A percentile compares a stretch with the other conserved stretches of the same genome.
phyloP scores from a whole-genome alignment of 331 rosid genomes.

The Acacia pycnantha region DNA sequence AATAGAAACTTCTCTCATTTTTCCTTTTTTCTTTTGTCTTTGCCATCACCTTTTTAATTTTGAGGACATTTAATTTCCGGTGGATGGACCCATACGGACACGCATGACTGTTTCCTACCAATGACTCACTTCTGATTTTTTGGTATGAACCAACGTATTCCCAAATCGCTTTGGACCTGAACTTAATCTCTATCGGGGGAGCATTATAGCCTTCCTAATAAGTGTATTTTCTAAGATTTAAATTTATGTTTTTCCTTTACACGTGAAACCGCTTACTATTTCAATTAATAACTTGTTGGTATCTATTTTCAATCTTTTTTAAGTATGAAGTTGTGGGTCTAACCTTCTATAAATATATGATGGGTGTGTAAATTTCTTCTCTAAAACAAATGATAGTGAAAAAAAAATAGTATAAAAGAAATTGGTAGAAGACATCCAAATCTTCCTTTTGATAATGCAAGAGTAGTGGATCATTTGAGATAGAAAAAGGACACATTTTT shows the following conservation, averaged over 20 bases:
- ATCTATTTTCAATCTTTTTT: no score
- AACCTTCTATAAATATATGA: not conserved
- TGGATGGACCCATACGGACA: not conserved
- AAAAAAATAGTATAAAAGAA: no score
- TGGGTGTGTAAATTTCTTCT: not conserved
- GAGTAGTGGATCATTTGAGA: not conserved
- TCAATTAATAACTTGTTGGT: rapidly evolving
- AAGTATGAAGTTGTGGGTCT: no score
- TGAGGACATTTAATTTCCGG: not conserved
- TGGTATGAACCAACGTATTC: no score
- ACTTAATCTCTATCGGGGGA: rapidly evolving
- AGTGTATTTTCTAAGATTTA: rapidly evolving
- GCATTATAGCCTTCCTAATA: rapidly evolving
- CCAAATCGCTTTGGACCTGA: no score
- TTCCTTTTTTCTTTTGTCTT: no score
- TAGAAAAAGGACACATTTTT: not conserved
- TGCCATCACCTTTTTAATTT: not conserved
- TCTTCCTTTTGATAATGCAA: not conserved
- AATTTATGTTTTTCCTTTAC: rapidly evolving
- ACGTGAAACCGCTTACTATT: rapidly evolving
- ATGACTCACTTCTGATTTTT: not conserved
- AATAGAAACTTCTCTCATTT: no score
- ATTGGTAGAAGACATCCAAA: no score
- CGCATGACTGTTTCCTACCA: not conserved
- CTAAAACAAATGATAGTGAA: not conserved